phyloP scores from a whole-genome alignment of 1,284 basidiomycete genomes.

The Tilletia caries region DNA sequence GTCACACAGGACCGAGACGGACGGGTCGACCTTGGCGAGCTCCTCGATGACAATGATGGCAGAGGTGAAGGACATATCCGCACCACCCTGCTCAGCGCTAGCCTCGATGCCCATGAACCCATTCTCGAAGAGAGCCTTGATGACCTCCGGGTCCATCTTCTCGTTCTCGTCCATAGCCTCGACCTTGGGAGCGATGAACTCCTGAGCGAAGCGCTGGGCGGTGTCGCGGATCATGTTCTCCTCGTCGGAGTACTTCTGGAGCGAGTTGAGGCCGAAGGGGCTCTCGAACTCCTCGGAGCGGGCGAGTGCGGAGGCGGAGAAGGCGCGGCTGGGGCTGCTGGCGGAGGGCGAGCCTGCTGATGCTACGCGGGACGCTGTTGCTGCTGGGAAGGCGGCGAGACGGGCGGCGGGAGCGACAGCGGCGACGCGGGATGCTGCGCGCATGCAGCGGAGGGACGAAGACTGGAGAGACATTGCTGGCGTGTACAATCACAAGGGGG shows the following conservation, averaged over 20 bases:
- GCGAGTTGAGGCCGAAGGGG: constrained; percentile 51
- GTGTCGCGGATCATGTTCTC: constrained; percentile 53
- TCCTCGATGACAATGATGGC: constrained; percentile 97
- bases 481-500: neutral
- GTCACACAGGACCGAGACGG: constrained; percentile 92
- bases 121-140: constrained; percentile 89
- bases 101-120: constrained; percentile 99
- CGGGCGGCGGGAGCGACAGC: neutral
- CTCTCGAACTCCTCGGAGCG: constrained; percentile 38
- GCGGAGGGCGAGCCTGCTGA: neutral
- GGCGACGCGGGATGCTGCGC: neutral
- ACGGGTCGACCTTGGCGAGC: constrained; percentile 90
- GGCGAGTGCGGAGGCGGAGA: constrained; percentile 26
- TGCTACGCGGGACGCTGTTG: no score
- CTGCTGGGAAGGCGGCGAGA: neutral
- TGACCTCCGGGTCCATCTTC: constrained; percentile 82
- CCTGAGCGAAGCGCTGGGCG: constrained; percentile 67
- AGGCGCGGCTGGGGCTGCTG: constrained; percentile 16
- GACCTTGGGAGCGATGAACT: constrained; percentile 84
- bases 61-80: constrained; percentile 86
- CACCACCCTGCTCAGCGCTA: constrained; percentile 73
- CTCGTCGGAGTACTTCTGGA: constrained; percentile 48
- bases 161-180: constrained; percentile 98
- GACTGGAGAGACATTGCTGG: neutral
- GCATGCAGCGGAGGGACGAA: constrained; percentile 5